Evolutionary conservation across 352 stramenopile species (phyloP).

Genomic region (Pythium aristosporum): DNA sequence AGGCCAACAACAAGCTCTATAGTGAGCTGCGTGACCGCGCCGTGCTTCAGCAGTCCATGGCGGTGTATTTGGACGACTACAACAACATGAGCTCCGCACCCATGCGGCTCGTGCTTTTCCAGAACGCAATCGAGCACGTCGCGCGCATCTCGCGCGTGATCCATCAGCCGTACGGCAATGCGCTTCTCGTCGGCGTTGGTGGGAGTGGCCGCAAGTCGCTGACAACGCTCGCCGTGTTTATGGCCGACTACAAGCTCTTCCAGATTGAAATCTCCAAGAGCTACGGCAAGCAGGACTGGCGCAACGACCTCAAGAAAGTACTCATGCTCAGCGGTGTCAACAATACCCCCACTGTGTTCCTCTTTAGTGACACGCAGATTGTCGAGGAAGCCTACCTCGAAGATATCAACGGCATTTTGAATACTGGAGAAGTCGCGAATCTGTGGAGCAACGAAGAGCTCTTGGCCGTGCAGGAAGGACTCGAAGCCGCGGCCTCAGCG

Average conservation of each 20-base stretch:
- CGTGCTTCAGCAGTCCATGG: conserved; percentile 83
- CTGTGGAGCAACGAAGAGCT: conserved; percentile 91
- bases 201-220: conserved; percentile 92
- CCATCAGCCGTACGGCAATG: conserved; percentile 92
- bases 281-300: conserved; percentile 92
- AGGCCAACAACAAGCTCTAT: conserved; percentile 76
- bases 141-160: conserved; percentile 92
- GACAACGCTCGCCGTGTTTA: conserved; percentile 91
- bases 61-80: conserved; percentile 93
- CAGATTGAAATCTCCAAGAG: conserved; percentile 96
- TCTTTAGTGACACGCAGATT: conserved; percentile 94
- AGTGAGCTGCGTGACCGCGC: conserved; percentile 85
- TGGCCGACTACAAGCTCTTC: conserved; percentile 94
- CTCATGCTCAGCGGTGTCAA: conserved; percentile 72
- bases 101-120: conserved; percentile 95
- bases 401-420: conserved; percentile 93
- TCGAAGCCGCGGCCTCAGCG: conserved; percentile 59
- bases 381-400: conserved; percentile 92
- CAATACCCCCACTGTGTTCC: conserved; percentile 90
- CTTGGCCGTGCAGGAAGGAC: conserved; percentile 74
- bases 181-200: conserved; percentile 92
- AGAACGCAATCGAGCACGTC: conserved; percentile 94
- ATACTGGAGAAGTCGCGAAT: conserved; percentile 93
- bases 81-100: conserved; percentile 94
- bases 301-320: conserved; percentile 92